Evolutionary conservation across 1,284 basidiomycete genomes (phyloP).

Genomic region (Sporisorium scitamineum): DNA sequence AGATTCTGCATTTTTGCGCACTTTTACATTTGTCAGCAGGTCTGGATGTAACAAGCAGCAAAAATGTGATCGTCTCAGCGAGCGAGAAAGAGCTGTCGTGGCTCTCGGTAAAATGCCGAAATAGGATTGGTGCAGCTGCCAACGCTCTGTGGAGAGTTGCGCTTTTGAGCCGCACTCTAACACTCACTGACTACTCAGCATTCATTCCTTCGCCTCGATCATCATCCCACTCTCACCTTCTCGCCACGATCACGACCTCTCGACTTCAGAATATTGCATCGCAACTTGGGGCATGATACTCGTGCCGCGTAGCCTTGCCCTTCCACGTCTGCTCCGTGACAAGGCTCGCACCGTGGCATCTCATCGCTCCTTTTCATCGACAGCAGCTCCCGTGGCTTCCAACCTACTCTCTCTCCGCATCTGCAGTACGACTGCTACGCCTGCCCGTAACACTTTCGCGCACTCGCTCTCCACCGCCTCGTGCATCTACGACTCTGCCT

Average conservation of each 20-base stretch:
- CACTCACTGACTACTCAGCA: conserved; percentile 1
- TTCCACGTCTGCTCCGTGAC: conserved; percentile 44
- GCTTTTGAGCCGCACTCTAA: neutral
- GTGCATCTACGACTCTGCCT: conserved; percentile 1
- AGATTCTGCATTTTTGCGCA: conserved; percentile 3
- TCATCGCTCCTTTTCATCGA: conserved; percentile 13
- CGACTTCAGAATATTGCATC: neutral
- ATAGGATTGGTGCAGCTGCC: neutral
- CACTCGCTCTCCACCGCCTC: conserved; percentile 12
- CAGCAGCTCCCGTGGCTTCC: neutral
- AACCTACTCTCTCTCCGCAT: neutral
- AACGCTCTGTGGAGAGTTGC: neutral
- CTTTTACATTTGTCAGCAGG: neutral
- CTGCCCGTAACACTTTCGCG: neutral
- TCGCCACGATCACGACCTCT: neutral
- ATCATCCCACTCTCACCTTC: neutral
- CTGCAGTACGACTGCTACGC: neutral
- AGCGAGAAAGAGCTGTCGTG: conserved; percentile 20
- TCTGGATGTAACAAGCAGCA: conserved; percentile 1
- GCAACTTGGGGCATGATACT: conserved; percentile 44
- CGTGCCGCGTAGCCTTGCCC: conserved; percentile 36
- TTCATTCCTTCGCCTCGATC: neutral
- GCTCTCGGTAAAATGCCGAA: conserved; percentile 15
- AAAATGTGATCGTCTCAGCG: conserved; percentile 18
- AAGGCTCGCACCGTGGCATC: conserved; percentile 24